Conservation (phyloP, 139 green algal genomes). For the Pycnococcus provasolii region DNA sequence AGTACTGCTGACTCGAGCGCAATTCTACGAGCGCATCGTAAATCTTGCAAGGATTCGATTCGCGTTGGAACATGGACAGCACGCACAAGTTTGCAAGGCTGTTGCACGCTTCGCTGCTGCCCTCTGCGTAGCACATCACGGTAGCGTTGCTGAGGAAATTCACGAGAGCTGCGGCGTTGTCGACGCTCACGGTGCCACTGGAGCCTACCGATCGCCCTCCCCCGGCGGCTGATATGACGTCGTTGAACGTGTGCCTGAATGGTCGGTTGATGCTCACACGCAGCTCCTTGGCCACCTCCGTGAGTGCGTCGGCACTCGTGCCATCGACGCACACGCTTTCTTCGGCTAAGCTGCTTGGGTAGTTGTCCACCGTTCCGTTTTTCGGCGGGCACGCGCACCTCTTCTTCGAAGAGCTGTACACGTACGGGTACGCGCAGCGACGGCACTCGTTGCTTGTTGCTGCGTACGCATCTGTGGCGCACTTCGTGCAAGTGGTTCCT, state of each 20-base stretch:
- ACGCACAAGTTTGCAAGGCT: conserved; percentile 23
- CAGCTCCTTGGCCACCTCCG: background rate
- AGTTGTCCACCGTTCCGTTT: too few species aligned
- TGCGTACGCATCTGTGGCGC: background rate
- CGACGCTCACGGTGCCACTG: background rate
- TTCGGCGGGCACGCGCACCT: background rate
- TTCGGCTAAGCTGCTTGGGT: too few species aligned
- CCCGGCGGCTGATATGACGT: background rate
- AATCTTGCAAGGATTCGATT: background rate
- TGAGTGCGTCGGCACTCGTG: background rate
- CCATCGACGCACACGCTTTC: too few species aligned
- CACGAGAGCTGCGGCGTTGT: background rate
- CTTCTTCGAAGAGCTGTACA: background rate
- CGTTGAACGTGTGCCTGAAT: background rate
- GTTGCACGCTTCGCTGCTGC: conserved; percentile 11
- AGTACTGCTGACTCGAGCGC: conserved; percentile 2
- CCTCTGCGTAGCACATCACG: background rate
- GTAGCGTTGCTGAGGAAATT: background rate
- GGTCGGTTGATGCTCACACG: background rate
- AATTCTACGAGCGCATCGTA: conserved; percentile 4
- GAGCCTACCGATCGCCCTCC: background rate
- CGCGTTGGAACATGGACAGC: conserved; percentile 11
- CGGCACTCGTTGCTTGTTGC: background rate
- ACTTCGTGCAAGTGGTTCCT: background rate
- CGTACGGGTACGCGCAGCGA: background rate